These are phyloP conservation scores for Aspergillus fumigatiaffinis DNA, from an alignment of 2,329 filamentous ascomycete species.

Conservation along the genomic window DNA sequence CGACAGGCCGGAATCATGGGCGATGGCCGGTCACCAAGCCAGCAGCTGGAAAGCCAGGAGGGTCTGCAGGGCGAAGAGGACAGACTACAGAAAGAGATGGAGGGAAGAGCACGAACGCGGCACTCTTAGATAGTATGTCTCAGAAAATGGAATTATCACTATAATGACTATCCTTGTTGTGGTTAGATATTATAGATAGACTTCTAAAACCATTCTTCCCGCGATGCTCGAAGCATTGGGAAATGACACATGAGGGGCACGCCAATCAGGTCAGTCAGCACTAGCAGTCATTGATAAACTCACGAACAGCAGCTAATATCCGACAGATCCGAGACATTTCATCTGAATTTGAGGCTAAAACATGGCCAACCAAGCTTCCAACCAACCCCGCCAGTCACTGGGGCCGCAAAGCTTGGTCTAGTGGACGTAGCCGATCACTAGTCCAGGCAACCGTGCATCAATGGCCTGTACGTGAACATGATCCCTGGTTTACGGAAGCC, in stretches of 20 bases:
- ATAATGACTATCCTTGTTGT: not conserved
- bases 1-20: conserved; percentile 23
- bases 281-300: not conserved
- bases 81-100: conserved; percentile 7
- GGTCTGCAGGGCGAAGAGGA: conserved; percentile 18
- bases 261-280: not conserved
- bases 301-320: not conserved
- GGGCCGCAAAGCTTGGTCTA: not conserved
- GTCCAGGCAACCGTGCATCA: not conserved
- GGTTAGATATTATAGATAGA: not conserved
- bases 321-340: not conserved
- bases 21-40: conserved; percentile 10
- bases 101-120: not conserved
- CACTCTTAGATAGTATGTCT: not conserved
- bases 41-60: conserved; percentile 18
- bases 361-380: not conserved
- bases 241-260: not conserved
- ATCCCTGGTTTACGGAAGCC: too few relatives aligned
- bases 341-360: not conserved
- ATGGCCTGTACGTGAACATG: too few relatives aligned
- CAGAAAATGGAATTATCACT: not conserved
- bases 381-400: not conserved
- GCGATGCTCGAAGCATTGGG: too few relatives aligned
- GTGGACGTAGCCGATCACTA: not conserved
- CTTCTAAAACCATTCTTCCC: not conserved